These are phyloP conservation scores for Pichia gijzeniarum DNA, from an alignment of 805 yeast species.

Conservation along the genomic window DNA sequence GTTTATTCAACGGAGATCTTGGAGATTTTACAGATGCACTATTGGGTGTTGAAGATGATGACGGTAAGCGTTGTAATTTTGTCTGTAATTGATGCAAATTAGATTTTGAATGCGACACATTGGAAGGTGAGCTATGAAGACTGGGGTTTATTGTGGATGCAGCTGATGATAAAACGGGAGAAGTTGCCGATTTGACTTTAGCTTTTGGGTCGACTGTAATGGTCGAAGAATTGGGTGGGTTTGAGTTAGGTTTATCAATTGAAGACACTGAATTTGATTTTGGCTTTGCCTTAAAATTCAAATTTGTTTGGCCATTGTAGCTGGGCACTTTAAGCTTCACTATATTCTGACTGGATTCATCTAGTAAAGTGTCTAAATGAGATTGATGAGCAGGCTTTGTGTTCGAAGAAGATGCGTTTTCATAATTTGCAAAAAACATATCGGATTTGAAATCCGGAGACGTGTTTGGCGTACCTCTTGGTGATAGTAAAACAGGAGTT, in stretches of 20 bases:
- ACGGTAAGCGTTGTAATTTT: conserved; percentile 4
- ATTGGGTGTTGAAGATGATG: background rate
- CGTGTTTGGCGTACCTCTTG: conserved; percentile 27
- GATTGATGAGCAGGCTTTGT: conserved; percentile 1
- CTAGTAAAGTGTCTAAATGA: conserved; percentile 10
- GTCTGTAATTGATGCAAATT: conserved; percentile 6
- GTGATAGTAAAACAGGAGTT: conserved; percentile 27
- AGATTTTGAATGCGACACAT: background rate
- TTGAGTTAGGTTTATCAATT: no score
- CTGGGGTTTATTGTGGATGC: conserved; percentile 2
- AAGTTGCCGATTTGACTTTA: background rate
- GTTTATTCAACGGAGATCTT: conserved; percentile 8
- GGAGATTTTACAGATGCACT: conserved; percentile 4
- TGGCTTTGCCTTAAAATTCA: background rate
- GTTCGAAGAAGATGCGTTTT: background rate
- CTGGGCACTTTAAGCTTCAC: background rate
- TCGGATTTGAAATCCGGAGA: conserved; percentile 19
- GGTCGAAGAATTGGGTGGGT: background rate
- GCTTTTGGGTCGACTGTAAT: background rate
- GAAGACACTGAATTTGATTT: background rate
- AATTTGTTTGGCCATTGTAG: background rate
- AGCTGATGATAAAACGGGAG: background rate
- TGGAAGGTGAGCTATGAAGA: background rate
- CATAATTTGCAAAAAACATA: conserved; percentile 5
- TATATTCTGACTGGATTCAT: background rate